Evolutionary conservation across 352 stramenopile species (phyloP), one percentile per base, ranked within the genome.

Genomic region (Globisporangium orthogonon): DNA sequence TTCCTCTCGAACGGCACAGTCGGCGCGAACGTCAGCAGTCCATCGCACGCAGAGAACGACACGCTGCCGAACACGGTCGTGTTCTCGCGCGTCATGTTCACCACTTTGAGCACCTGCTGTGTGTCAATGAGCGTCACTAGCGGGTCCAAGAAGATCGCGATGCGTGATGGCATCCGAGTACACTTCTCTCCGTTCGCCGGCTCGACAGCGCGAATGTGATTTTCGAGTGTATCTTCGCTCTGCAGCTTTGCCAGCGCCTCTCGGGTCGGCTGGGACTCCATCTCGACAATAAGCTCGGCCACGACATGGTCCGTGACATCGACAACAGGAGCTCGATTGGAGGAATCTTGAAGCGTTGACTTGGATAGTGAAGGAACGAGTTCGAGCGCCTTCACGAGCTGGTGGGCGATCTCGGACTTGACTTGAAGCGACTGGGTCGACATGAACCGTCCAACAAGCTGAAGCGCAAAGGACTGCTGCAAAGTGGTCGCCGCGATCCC

Each of bases 1-100:
- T 66, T 65, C 28, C 63, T 61, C 54, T 76, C 68, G 40, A 79
- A 71, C 33, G 68, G 57, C 17, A 79, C 56, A 0, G 68, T 68
- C 14, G 71, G 71, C 10, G 56, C 59, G 47, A 79, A 79, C 31
- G 51, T 50, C 28, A 79, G 18, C 7, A 52, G 23, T 2, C 61
- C 62, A 0, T 62, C 47, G 7, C 50, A 35, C 14, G 30, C 31
- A 0, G 51, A 60, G 17, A 70, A 79, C 9, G 31, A 35, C 28
- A 58, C 51, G 23, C 62, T 44, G 15, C 71, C 68, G 14, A 69
- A 66, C 10, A 76, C 63, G 9, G 17, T 44, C 17, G 56, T 61
- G 9, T 52, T 44, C 11, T 45, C 35, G 37, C 62, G 35, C 2
- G 58, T 66, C 29, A 18, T 17, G 35, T 79, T 74, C 5, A 43